Evolutionary conservation across 352 stramenopile species (phyloP).

Genomic region (Globisporangium spiculum): DNA sequence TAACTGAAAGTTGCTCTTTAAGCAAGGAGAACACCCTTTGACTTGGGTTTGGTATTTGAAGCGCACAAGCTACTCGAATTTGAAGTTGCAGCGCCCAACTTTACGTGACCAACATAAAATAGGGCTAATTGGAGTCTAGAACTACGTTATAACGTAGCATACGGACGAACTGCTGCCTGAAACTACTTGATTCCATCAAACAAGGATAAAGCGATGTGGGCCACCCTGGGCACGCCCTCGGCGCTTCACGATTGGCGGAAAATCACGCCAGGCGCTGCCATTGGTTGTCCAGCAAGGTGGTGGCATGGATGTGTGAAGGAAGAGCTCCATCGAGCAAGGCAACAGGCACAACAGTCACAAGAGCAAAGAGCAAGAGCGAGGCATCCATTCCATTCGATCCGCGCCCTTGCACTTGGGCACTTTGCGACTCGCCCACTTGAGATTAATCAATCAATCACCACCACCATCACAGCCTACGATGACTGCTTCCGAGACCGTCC

Average conservation of each 20-base stretch:
- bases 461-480: conserved; percentile 9
- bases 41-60: background rate
- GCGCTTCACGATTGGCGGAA: conserved; percentile 23
- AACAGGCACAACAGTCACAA: background rate
- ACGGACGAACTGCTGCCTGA: background rate
- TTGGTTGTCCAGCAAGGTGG: conserved; percentile 20
- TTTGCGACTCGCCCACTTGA: background rate
- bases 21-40: background rate
- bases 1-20: background rate
- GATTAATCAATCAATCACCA: background rate
- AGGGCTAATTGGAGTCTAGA: background rate
- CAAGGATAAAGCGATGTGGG: background rate
- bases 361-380: background rate
- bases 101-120: background rate
- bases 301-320: conserved; percentile 8
- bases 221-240: background rate
- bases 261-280: conserved; percentile 11
- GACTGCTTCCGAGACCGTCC: conserved; percentile 28
- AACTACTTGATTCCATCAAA: background rate
- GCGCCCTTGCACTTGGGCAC: background rate
- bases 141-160: background rate
- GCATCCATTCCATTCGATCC: conserved; percentile 4
- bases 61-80: background rate
- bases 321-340: conserved; percentile 12
- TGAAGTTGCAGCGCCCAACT: background rate